Evolutionary conservation across 73 alveolate genomes (phyloP).

Genomic region (Uronychia binucleata): DNA sequence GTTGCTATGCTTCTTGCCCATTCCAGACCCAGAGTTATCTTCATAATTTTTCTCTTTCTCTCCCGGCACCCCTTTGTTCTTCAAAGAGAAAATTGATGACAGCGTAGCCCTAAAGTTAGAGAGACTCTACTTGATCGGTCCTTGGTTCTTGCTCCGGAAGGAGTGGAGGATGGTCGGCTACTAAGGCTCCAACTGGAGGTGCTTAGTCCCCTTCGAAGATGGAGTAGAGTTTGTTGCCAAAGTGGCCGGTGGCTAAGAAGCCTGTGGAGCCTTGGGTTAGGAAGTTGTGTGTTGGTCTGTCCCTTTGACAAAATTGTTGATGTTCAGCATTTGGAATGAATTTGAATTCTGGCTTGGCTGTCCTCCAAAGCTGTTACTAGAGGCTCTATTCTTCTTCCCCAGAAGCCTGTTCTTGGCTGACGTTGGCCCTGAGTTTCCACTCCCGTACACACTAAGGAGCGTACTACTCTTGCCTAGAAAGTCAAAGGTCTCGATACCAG

Average conservation of each 20-base stretch:
- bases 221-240: not conserved
- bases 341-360: not conserved
- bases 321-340: not conserved
- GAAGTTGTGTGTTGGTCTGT: not conserved
- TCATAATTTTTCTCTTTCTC: not conserved
- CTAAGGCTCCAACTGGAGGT: not conserved
- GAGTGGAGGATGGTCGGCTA: not conserved
- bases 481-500: not conserved
- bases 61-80: not conserved
- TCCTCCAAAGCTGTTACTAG: not conserved
- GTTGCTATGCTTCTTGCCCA: not conserved
- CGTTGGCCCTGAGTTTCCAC: not conserved
- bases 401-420: not conserved
- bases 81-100: not conserved
- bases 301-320: not conserved
- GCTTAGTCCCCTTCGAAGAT: not conserved
- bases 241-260: not conserved
- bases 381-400: not conserved
- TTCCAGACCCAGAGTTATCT: not conserved
- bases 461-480: not conserved
- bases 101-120: not conserved
- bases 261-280: not conserved
- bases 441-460: not conserved
- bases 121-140: not conserved
- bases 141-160: not conserved